Percentiles rank a stretch among this genome's conserved stretches.
These are phyloP conservation scores for Eucalyptus cloeziana DNA, from an alignment of 345 rosid species.

Conservation along the genomic window DNA sequence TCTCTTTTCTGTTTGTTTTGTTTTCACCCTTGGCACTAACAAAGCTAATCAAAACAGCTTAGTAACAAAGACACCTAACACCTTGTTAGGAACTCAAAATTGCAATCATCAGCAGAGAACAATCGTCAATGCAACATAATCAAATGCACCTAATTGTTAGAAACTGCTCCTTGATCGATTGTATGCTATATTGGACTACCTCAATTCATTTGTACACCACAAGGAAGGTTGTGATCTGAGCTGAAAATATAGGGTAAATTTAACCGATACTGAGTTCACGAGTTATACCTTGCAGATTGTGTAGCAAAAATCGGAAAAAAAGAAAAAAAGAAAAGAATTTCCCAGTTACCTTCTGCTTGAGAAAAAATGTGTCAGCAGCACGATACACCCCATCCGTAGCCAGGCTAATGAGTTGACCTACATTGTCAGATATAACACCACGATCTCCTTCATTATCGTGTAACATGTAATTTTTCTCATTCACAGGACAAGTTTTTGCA, in stretches of 20 bases:
- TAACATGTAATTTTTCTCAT: not conserved
- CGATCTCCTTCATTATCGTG: not conserved
- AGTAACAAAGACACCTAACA: not conserved
- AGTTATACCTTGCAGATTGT: not conserved
- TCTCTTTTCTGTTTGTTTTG: not conserved
- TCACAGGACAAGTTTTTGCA: not conserved
- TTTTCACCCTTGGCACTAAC: not conserved
- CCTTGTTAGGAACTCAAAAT: not conserved
- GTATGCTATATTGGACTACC: not conserved
- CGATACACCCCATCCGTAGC: not conserved
- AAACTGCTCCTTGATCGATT: not conserved
- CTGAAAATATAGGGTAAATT: not conserved
- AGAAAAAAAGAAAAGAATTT: not conserved
- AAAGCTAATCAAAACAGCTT: not conserved
- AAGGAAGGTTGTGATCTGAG: not conserved
- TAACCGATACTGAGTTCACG: not conserved
- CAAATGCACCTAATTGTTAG: not conserved
- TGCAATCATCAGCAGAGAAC: not conserved
- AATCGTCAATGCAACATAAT: not conserved
- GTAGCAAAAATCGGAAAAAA: not conserved
- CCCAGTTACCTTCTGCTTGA: not conserved
- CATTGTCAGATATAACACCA: not conserved
- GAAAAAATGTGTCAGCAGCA: not conserved
- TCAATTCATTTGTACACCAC: not conserved
- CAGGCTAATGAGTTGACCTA: not conserved